phyloP scores from a whole-genome alignment of 1,284 basidiomycete genomes.

The Leccinum variabile region DNA sequence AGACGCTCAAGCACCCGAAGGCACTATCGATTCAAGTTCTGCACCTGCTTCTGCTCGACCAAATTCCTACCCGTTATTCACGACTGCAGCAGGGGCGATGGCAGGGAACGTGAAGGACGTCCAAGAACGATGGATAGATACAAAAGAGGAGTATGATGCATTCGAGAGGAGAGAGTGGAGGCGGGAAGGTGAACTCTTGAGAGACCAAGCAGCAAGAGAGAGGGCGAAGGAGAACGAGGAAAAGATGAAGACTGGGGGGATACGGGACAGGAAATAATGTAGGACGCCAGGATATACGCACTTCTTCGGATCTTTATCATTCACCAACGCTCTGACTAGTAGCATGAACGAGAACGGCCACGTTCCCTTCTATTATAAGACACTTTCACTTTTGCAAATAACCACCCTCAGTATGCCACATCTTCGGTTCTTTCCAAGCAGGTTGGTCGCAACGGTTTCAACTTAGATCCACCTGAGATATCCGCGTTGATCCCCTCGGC shows the following conservation, averaged over 20 bases:
- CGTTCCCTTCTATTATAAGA: neutral
- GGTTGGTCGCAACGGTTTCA: neutral
- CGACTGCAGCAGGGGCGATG: slow-evolving; percentile 60
- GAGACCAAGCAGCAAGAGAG: slow-evolving; percentile 26
- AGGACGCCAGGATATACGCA: neutral
- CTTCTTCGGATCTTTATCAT: neutral
- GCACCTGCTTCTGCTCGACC: slow-evolving; percentile 46
- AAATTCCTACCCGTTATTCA: slow-evolving; percentile 67
- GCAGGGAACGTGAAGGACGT: slow-evolving; percentile 69
- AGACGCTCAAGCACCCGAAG: slow-evolving; percentile 50
- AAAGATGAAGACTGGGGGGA: slow-evolving; percentile 13
- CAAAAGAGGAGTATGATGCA: slow-evolving; percentile 74
- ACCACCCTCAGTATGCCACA: neutral
- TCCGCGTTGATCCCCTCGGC: slow-evolving; percentile 6
- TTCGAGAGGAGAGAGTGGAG: slow-evolving; percentile 73
- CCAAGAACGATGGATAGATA: slow-evolving; percentile 88
- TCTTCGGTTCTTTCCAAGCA: neutral
- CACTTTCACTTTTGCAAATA: neutral
- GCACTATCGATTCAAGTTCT: slow-evolving; percentile 47
- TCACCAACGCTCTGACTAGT: neutral
- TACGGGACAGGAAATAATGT: slow-evolving; percentile 33
- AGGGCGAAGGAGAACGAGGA: slow-evolving; percentile 7
- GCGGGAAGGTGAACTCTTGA: slow-evolving; percentile 51
- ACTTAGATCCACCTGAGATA: slow-evolving; percentile 12
- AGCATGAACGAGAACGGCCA: neutral